Evolutionary conservation across 495 filamentous ascomycete genomes (phyloP).

Genomic region (Penicillium atrosanguineum): DNA sequence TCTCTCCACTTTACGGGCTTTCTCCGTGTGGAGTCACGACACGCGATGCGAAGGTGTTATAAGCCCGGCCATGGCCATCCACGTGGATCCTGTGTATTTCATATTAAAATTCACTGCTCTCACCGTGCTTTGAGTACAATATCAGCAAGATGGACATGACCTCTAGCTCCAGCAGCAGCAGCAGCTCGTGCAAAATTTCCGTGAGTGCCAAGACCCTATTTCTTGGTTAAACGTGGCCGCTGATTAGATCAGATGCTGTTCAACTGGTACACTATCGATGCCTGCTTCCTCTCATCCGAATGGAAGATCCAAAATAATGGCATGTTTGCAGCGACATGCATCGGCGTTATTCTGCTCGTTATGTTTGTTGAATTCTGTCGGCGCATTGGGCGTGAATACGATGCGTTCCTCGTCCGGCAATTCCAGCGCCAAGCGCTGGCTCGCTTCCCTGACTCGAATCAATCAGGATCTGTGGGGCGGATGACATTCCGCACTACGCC

Average conservation of each 20-base stretch:
- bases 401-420: slow-evolving; percentile 49
- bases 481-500: slow-evolving; percentile 45
- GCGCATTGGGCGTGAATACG: slow-evolving; percentile 54
- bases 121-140: not conserved
- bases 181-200: slow-evolving; percentile 22
- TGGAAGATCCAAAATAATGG: slow-evolving; percentile 60
- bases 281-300: slow-evolving; percentile 59
- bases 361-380: slow-evolving; percentile 60
- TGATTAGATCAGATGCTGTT: slow-evolving; percentile 56
- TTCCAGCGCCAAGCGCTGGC: slow-evolving; percentile 30
- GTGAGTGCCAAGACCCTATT: slow-evolving; percentile 17
- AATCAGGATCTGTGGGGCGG: not conserved
- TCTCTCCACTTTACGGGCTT: slow-evolving; percentile 11
- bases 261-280: slow-evolving; percentile 66
- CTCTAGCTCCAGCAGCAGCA: slow-evolving; percentile 12
- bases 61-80: slow-evolving; percentile 3
- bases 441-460: slow-evolving; percentile 9
- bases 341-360: slow-evolving; percentile 62
- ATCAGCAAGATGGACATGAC: slow-evolving; percentile 11
- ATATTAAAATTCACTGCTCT: not conserved
- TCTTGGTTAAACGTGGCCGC: slow-evolving; percentile 3
- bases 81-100: not conserved
- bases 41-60: slow-evolving; percentile 1
- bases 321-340: slow-evolving; percentile 64
- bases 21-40: not conserved